phyloP scores from a whole-genome alignment of 129 eudicot genomes.

The Solidago caesia region DNA sequence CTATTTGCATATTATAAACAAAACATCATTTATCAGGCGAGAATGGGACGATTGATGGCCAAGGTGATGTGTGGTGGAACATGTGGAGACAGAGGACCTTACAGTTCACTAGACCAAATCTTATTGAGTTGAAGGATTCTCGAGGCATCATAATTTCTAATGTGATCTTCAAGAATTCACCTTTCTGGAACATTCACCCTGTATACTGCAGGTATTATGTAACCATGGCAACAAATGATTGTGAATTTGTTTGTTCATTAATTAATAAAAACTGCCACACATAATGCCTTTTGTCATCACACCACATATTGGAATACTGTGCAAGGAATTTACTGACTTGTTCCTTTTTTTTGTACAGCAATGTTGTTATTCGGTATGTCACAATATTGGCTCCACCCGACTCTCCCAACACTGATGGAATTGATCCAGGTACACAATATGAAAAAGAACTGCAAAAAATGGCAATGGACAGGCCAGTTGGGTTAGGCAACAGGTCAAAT shows the following conservation, averaged over 20 bases:
- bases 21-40: slow-evolving; percentile 47
- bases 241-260: not conserved
- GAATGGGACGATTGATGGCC: slow-evolving; percentile 97
- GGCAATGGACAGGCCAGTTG: not conserved
- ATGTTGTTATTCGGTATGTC: slow-evolving; percentile 76
- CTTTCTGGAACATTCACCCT: slow-evolving; percentile 98
- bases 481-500: not conserved
- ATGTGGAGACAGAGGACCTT: slow-evolving; percentile 97
- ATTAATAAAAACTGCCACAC: not conserved
- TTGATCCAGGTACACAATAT: slow-evolving; percentile 84
- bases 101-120: slow-evolving; percentile 81
- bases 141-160: slow-evolving; percentile 75
- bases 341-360: slow-evolving; percentile 43
- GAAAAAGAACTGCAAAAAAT: not conserved
- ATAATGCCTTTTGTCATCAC: not conserved
- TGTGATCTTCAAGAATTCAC: slow-evolving; percentile 86
- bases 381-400: slow-evolving; percentile 84
- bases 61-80: slow-evolving; percentile 98
- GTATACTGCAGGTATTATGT: slow-evolving; percentile 82
- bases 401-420: slow-evolving; percentile 98
- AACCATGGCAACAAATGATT: not conserved
- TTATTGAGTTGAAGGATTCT: slow-evolving; percentile 81
- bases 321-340: not conserved
- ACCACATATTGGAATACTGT: too few species aligned
- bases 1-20: slow-evolving; percentile 4